Evolutionary conservation across 441 rosid species (phyloP).

Genomic region (Gossypium gossypioides): DNA sequence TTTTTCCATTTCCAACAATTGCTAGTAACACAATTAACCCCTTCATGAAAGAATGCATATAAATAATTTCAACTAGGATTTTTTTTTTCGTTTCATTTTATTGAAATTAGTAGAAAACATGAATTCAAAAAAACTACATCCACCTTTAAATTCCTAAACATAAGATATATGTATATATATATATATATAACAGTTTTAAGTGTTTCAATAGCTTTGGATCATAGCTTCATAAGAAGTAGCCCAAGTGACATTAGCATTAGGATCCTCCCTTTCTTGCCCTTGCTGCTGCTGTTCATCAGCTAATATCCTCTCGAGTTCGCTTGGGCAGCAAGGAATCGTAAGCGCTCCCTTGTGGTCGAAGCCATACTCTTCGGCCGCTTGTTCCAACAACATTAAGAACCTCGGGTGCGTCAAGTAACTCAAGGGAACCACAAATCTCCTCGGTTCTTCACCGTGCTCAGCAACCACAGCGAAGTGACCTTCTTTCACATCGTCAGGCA

Average conservation of each 20-base stretch:
- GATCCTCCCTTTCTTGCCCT: slow-evolving; percentile 1
- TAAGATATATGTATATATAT: not conserved
- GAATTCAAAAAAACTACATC: not conserved
- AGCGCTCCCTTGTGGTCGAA: slow-evolving; percentile 51
- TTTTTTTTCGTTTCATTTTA: too few species aligned
- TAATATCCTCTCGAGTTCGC: slow-evolving; percentile 43
- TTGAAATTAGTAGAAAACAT: too few species aligned
- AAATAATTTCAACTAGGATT: too few species aligned
- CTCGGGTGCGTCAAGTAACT: slow-evolving; percentile 42
- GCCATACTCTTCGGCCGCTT: slow-evolving; percentile 64
- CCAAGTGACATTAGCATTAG: slow-evolving; percentile 9
- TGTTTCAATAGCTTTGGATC: slow-evolving; percentile 14
- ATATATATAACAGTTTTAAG: not conserved
- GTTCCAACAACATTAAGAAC: slow-evolving; percentile 44
- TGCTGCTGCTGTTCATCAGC: slow-evolving; percentile 16
- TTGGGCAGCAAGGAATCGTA: slow-evolving; percentile 50
- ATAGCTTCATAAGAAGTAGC: slow-evolving; percentile 11
- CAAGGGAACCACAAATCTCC: slow-evolving; percentile 50
- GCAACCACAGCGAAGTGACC: slow-evolving; percentile 65
- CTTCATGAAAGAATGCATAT: too few species aligned
- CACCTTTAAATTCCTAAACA: not conserved
- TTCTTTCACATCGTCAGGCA: slow-evolving; percentile 60
- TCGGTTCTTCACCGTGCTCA: slow-evolving; percentile 33
- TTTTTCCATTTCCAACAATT: too few species aligned
- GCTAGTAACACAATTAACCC: too few species aligned